phyloP scores from a whole-genome alignment of 2,329 filamentous ascomycete species.

The Fulvia fulva region DNA sequence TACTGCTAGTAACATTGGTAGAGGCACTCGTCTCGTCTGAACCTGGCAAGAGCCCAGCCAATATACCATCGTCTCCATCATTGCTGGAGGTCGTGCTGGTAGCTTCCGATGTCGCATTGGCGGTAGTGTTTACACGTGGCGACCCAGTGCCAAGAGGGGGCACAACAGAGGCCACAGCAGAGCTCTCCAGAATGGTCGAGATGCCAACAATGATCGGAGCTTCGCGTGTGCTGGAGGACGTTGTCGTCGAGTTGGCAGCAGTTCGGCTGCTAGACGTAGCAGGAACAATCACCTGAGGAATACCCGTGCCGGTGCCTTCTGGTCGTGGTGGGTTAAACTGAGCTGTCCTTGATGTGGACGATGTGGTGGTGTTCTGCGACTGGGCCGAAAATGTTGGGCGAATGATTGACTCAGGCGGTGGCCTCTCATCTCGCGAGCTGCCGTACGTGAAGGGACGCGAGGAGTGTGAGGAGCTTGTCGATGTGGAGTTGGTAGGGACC shows the following conservation, averaged over 20 bases:
- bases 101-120: not conserved
- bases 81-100: not conserved
- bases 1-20: not conserved
- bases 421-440: not conserved
- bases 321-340: not conserved
- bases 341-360: not conserved
- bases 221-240: slow-evolving; percentile 9
- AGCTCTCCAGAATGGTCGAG: slow-evolving; percentile 29
- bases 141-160: not conserved
- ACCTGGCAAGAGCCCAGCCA: not conserved
- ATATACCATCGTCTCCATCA: not conserved
- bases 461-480: not conserved
- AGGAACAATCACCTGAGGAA: slow-evolving; percentile 3
- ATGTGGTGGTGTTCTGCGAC: not conserved
- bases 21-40: slow-evolving; percentile 3
- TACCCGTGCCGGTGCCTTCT: slow-evolving; percentile 4
- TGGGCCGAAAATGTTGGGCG: not conserved
- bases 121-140: not conserved
- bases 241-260: slow-evolving; percentile 2
- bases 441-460: not conserved
- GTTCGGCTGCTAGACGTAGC: slow-evolving; percentile 2
- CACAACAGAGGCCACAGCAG: slow-evolving; percentile 3
- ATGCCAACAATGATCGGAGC: slow-evolving; percentile 33
- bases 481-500: not conserved
- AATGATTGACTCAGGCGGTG: not conserved